Evolutionary conservation across 2,329 filamentous ascomycete species (phyloP), one percentile per base, ranked within the genome.

Genomic region (Phaeoacremonium minimum): DNA sequence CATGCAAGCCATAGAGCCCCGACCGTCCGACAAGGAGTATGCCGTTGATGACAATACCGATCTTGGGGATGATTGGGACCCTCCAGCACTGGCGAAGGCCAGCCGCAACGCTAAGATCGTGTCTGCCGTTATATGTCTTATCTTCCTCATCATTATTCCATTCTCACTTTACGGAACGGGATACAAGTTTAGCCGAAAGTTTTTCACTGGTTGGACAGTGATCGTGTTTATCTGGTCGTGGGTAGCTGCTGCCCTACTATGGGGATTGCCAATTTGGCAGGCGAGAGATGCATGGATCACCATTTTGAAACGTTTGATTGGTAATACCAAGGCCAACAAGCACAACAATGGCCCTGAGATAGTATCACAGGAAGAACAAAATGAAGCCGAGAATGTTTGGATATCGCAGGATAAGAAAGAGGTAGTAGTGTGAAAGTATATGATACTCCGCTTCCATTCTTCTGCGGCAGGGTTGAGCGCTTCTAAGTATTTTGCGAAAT

Each of bases 1-100:
- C 15, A 42, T 42, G 40, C 31, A 42, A 18, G 28, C 40, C 9
- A 17, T 36, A n/a, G 40, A 42, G 28, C 36, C 32, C n/a, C 22
- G 40, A 3, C 40, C 35, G 12, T 32, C 32, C 7, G 40, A 42
- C 32, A 42, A 29, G 22, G 19, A 28, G 18, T 39, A 42, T 36
- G 16, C 13, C 5, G 20, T 28, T 11, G 40, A 36, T n/a, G 36
- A 42, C 18, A 18, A 14, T 12, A 17, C 28, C 7, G 36, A 42
- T 16, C 32, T 42, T 18, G 36, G 40, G 19, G 32, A 39, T 18
- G 40, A 42, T 11, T 39, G 40, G 36, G 40, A 42, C 17, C 40
- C 40, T 9, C 4, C 16, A 5, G 40, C 26, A 12, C 36, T 39
- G 13, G 36, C 40, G 14, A 29, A 32, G 4, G 40, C 36, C 6